Evolutionary conservation across 2,329 filamentous ascomycete genomes (phyloP).

Genomic region (Purpureocillium lavendulum): DNA sequence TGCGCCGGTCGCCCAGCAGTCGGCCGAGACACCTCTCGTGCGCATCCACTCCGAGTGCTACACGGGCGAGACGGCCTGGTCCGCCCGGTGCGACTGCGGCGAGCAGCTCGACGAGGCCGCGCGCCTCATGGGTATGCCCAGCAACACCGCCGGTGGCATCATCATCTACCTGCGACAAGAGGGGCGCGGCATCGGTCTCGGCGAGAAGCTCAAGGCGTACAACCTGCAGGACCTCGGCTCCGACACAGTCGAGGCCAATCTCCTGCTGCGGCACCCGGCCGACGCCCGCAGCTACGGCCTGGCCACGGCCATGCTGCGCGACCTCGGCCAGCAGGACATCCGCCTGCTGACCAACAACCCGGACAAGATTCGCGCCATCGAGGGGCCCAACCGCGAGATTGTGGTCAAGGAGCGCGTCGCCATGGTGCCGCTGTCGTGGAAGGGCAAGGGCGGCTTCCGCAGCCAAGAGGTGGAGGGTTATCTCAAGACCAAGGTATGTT

Average conservation of each 20-base stretch:
- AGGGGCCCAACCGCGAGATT: constrained; percentile 83
- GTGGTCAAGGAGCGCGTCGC: constrained; percentile 82
- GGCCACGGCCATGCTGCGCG: constrained; percentile 89
- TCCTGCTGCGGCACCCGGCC: constrained; percentile 83
- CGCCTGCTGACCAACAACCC: constrained; percentile 92
- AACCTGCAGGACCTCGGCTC: constrained; percentile 93
- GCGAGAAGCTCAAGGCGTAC: constrained; percentile 95
- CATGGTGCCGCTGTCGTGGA: constrained; percentile 95
- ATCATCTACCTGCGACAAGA: constrained; percentile 96
- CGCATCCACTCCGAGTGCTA: constrained; percentile 98
- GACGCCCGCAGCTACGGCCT: constrained; percentile 92
- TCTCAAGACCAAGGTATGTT: constrained; percentile 79
- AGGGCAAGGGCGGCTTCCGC: constrained; percentile 71
- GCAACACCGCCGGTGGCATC: constrained; percentile 63
- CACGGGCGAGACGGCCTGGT: constrained; percentile 97
- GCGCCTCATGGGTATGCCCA: constrained; percentile 74
- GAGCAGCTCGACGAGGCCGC: constrained; percentile 97
- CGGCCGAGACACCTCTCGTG: constrained; percentile 56
- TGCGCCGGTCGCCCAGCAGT: constrained; percentile 1
- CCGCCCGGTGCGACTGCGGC: constrained; percentile 92
- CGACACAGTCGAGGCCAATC: constrained; percentile 95
- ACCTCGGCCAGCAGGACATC: constrained; percentile 73
- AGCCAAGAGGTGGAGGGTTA: constrained; percentile 91
- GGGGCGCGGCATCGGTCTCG: constrained; percentile 87
- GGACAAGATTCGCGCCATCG: constrained; percentile 90